Conservation (phyloP, 768 basidiomycete species). For the Multifurca ochricompacta region DNA sequence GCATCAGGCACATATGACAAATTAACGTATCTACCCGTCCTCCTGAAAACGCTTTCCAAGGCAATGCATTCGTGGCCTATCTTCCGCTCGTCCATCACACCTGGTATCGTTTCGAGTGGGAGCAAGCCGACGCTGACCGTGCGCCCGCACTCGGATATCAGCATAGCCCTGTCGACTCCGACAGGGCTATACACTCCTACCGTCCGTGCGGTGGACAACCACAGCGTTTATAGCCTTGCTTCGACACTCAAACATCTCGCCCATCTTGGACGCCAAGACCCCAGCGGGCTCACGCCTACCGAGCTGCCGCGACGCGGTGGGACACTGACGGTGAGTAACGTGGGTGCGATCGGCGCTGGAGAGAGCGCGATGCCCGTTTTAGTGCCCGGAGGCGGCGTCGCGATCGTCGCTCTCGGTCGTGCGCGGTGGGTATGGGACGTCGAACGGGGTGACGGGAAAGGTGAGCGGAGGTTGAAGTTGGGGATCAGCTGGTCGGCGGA, state of each 20-base stretch:
- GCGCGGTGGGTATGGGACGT: slow-evolving; percentile 76
- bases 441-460: slow-evolving; percentile 38
- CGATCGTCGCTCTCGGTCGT: slow-evolving; percentile 74
- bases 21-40: slow-evolving; percentile 75
- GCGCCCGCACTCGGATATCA: slow-evolving; percentile 68
- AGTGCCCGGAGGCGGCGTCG: slow-evolving; percentile 76
- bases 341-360: slow-evolving; percentile 72
- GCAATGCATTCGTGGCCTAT: slow-evolving; percentile 83
- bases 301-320: slow-evolving; percentile 74
- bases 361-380: slow-evolving; percentile 67
- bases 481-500: slow-evolving; percentile 81
- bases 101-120: slow-evolving; percentile 17
- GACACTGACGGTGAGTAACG: slow-evolving; percentile 74
- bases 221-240: slow-evolving; percentile 53
- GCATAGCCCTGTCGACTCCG: slow-evolving; percentile 69
- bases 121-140: slow-evolving; percentile 63
- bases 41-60: slow-evolving; percentile 73
- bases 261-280: slow-evolving; percentile 57
- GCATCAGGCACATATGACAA: slow-evolving; percentile 49
- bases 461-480: slow-evolving; percentile 49
- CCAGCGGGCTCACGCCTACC: slow-evolving; percentile 50
- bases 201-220: slow-evolving; percentile 44
- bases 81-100: slow-evolving; percentile 67
- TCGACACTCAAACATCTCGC: slow-evolving; percentile 54
- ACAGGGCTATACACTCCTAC: slow-evolving; percentile 82